Evolutionary conservation across 164 flowering plant species (phyloP), one percentile per base, ranked within the genome.

Genomic region (Vitis vinifera): DNA sequence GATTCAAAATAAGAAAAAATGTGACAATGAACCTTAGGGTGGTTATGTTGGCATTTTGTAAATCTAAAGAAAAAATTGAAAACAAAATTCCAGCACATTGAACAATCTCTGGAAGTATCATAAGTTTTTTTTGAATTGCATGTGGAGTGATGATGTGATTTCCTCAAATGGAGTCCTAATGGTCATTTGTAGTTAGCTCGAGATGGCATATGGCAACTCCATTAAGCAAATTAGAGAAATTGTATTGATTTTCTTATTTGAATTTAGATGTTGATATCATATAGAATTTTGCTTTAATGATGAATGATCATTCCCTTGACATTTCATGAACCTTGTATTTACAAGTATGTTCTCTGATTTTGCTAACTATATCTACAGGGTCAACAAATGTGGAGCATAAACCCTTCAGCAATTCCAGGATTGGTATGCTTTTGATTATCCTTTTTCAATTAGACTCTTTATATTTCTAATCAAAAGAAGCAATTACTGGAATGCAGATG

Each of bases 321-420:
- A 49, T 16, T 68, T 68, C 2, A 11, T 37, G 10, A 48, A 23
- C 19, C 49, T 9, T 23, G 23, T 55, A 49, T 4, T 14, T 64
- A 55, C 62, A 4, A 44, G 10, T 53, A 11, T 66, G 48, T 55
- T 52, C 51, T 74, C 60, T 52, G 27, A 15, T 75, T 63, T 70
- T 74, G 29, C 55, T 44, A 16, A 68, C 57, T 66, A 66, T 44
- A 16, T 71, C 57, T 66, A 66, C 89, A 90, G 93, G 71, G 66
- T 11, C 79, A 59, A 50, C 72, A 73, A 68, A 61, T 55, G 49
- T 76, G 66, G 73, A 58, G n/a, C 55, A 57, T 60, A 67, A 83
- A 86, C 59, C 88, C 89, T 37, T 82, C 85, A 62, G 77, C 55
- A 47, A 71, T 65, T 37, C 85, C 90, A 56, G 88, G 77, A 77